Evolutionary conservation across 208 protist genomes (phyloP).

Genomic region (Wallacemonas collosoma): DNA sequence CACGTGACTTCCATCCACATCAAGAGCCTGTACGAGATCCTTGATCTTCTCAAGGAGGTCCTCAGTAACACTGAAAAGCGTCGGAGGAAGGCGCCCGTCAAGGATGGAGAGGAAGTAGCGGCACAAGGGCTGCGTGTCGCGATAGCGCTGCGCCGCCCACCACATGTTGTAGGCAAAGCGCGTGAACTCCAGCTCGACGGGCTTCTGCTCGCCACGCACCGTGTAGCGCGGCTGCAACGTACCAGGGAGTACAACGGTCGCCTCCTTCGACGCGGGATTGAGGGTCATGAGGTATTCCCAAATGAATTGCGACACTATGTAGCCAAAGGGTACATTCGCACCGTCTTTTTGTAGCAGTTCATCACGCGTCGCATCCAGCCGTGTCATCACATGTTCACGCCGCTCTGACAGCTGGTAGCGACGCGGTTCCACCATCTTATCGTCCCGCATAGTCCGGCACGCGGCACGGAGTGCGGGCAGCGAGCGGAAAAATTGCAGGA

Average conservation of each 20-base stretch:
- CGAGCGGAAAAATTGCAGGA: slow-evolving; percentile 52
- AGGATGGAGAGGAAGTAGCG: slow-evolving; percentile 59
- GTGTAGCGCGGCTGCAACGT: slow-evolving; percentile 35
- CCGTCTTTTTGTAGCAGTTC: slow-evolving; percentile 47
- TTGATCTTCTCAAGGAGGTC: slow-evolving; percentile 25
- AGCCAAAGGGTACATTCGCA: slow-evolving; percentile 59
- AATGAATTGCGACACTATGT: slow-evolving; percentile 53
- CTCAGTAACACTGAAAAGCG: slow-evolving; percentile 54
- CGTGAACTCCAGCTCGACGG: slow-evolving; percentile 64
- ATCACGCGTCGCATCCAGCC: slow-evolving; percentile 51
- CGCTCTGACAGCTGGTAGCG: slow-evolving; percentile 61
- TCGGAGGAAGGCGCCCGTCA: slow-evolving; percentile 49
- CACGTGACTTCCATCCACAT: slow-evolving; percentile 47
- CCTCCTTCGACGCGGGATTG: slow-evolving; percentile 27
- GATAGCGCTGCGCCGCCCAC: slow-evolving; percentile 58
- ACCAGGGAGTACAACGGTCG: slow-evolving; percentile 33
- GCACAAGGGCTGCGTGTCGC: slow-evolving; percentile 63
- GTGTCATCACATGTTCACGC: slow-evolving; percentile 27
- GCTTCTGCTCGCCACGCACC: slow-evolving; percentile 21
- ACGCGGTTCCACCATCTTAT: slow-evolving; percentile 68
- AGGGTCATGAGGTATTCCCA: slow-evolving; percentile 37
- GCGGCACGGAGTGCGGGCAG: slow-evolving; percentile 34
- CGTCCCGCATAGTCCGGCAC: slow-evolving; percentile 47
- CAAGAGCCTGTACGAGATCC: slow-evolving; percentile 38
- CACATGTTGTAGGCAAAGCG: slow-evolving; percentile 79